Percentiles rank a stretch among this genome's conserved stretches.
phyloP scores from a whole-genome alignment of 768 basidiomycete species.

The Tricholomella constricta region DNA sequence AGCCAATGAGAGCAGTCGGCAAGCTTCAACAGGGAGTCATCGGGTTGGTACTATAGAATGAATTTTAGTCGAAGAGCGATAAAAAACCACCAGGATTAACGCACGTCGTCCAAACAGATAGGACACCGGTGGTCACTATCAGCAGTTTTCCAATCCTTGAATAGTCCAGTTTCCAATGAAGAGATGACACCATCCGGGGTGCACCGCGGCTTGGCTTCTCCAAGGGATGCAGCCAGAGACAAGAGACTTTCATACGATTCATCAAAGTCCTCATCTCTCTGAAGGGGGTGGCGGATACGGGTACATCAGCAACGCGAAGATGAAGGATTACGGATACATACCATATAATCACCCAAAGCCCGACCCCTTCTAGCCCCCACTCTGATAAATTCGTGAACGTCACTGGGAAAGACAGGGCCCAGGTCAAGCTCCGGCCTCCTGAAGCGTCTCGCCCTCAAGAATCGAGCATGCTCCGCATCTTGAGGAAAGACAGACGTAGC shows the following conservation, averaged over 20 bases:
- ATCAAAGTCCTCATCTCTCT: slow-evolving; percentile 81
- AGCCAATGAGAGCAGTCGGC: slow-evolving; percentile 79
- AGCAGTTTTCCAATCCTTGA: slow-evolving; percentile 66
- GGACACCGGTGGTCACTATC: slow-evolving; percentile 78
- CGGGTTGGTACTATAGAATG: slow-evolving; percentile 55
- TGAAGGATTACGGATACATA: slow-evolving; percentile 30
- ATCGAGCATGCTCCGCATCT: background rate
- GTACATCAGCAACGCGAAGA: slow-evolving; percentile 5
- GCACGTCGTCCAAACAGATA: slow-evolving; percentile 82
- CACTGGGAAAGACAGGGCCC: slow-evolving; percentile 17
- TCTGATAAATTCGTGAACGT: slow-evolving; percentile 15
- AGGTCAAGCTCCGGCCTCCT: slow-evolving; percentile 7
- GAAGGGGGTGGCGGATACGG: slow-evolving; percentile 13
- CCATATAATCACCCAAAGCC: slow-evolving; percentile 52
- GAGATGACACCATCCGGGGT: slow-evolving; percentile 65
- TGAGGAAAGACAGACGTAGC: background rate
- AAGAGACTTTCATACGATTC: slow-evolving; percentile 72
- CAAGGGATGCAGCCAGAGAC: slow-evolving; percentile 57
- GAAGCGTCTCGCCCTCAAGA: slow-evolving; percentile 8
- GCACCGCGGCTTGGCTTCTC: slow-evolving; percentile 67
- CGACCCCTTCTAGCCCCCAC: slow-evolving; percentile 20
- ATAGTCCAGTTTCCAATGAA: slow-evolving; percentile 58
- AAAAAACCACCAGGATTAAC: slow-evolving; percentile 26
- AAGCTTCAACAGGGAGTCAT: slow-evolving; percentile 67
- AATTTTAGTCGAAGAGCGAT: slow-evolving; percentile 11